These are phyloP conservation scores for Candida vaughaniae DNA, from an alignment of 805 yeast genomes.

Conservation along the genomic window DNA sequence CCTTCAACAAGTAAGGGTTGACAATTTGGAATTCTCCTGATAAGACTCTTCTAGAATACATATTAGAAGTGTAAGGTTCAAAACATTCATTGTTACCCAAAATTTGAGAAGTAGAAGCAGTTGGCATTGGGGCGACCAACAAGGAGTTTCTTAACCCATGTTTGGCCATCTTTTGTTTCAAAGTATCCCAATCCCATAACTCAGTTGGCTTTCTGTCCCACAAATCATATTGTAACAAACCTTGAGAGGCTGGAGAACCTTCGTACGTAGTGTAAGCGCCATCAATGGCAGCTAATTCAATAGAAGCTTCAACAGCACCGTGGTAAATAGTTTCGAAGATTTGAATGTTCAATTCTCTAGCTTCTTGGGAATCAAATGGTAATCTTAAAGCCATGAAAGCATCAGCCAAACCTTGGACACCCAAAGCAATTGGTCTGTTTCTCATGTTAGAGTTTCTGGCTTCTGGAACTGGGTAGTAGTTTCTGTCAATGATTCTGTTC, in stretches of 20 bases:
- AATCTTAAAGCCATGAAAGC: constrained; percentile 54
- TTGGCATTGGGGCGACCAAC: constrained; percentile 65
- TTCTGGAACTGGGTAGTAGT: constrained; percentile 55
- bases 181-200: constrained; percentile 58
- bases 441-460: constrained; percentile 54
- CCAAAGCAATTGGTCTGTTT: constrained; percentile 61
- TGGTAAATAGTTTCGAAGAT: constrained; percentile 63
- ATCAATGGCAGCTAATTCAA: constrained; percentile 51
- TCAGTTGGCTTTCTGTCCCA: constrained; percentile 61
- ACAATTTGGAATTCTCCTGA: constrained; percentile 67
- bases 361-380: constrained; percentile 59
- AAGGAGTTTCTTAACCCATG: constrained; percentile 59
- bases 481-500: constrained; percentile 56
- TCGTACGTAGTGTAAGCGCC: constrained; percentile 51
- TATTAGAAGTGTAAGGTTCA: constrained; percentile 63
- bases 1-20: constrained; percentile 56
- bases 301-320: constrained; percentile 56
- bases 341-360: constrained; percentile 55
- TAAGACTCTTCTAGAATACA: constrained; percentile 60
- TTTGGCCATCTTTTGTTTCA: constrained; percentile 47
- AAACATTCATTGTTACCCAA: constrained; percentile 62
- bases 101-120: constrained; percentile 65
- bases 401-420: constrained; percentile 65
- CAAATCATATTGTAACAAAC: constrained; percentile 54
- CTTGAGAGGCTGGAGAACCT: constrained; percentile 62